phyloP scores from a whole-genome alignment of 768 basidiomycete species.

The Xerocomus spinulosus region DNA sequence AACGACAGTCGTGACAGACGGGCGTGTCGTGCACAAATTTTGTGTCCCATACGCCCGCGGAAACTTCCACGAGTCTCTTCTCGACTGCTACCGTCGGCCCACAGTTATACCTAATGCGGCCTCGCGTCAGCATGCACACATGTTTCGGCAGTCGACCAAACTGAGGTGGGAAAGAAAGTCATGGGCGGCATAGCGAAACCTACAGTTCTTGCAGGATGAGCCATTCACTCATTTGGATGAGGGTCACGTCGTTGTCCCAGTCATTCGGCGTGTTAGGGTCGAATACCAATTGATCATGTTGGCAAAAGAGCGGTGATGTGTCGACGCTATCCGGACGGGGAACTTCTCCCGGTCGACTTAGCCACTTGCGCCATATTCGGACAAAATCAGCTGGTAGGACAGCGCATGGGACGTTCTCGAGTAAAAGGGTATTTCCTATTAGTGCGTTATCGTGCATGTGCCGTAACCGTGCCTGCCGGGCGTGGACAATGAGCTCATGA shows the following conservation, averaged over 20 bases:
- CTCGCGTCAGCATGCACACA: slow-evolving; percentile 16
- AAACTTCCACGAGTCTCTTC: slow-evolving; percentile 28
- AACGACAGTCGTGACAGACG: slow-evolving; percentile 59
- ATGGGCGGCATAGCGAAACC: slow-evolving; percentile 25
- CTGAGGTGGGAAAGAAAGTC: slow-evolving; percentile 5
- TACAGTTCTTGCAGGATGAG: slow-evolving; percentile 54
- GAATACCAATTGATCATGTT: slow-evolving; percentile 57
- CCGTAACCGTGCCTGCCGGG: slow-evolving; percentile 53
- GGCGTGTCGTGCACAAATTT: slow-evolving; percentile 45
- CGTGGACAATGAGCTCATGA: slow-evolving; percentile 12
- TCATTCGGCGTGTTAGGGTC: slow-evolving; percentile 64
- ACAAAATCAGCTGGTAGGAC: slow-evolving; percentile 60
- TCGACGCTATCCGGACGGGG: slow-evolving; percentile 59
- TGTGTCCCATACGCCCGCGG: slow-evolving; percentile 28
- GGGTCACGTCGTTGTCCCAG: slow-evolving; percentile 48
- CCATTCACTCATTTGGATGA: slow-evolving; percentile 67
- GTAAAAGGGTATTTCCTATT: slow-evolving; percentile 40
- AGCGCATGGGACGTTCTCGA: slow-evolving; percentile 50
- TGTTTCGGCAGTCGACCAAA: slow-evolving; percentile 5
- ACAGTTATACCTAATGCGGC: slow-evolving; percentile 46
- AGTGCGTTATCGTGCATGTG: slow-evolving; percentile 56
- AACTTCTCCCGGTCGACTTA: slow-evolving; percentile 49
- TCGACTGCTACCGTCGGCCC: slow-evolving; percentile 51
- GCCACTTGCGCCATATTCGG: slow-evolving; percentile 68
- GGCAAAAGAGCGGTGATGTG: slow-evolving; percentile 61